Base-by-base conservation (phyloP, 495 filamentous ascomycete species). In the Aspergillus sclerotiicarbonarius region DNA sequence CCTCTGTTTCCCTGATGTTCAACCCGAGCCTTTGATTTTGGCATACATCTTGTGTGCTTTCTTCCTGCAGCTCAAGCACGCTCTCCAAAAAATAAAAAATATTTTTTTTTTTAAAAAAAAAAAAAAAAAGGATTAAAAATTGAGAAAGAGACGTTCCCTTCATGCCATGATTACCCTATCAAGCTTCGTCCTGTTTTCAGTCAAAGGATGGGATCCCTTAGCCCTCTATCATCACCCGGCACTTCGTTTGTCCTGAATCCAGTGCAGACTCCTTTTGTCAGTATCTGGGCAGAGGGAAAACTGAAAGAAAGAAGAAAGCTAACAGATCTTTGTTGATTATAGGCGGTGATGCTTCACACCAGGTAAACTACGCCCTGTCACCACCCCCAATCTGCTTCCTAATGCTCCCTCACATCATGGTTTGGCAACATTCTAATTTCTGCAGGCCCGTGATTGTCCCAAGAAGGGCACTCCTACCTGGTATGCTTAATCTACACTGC, bases 391-490 rank as follows among this genome's bases (percentile, higher is more conserved):
- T 9, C 10, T 9, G 33, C 12, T 48, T 45, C 12, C 45, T 21
- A 2, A 2, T 49, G 9, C 30, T 49, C 7, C 13, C 43, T 47
- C 3, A 50, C 12, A 60, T 43, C 21, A 57, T 51, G 37, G 49
- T 61, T 67, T 70, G 41, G 69, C 64, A 61, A 51, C 55, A 46
- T 59, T 63, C 30, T 50, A 59, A 65, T 57, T 35, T 65, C 49
- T 67, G 6, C 31, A 90, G 89, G 90, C 92, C 64, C 91, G 92
- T 67, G 93, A 97, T 66, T 98, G 93, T 82, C 92, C 93, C 62
- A 92, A 88, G 82, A 90, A 92, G 77, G 91, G 90, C 58, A 90
- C 87, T 56, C 89, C 92, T 46, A 95, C 92, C 70, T 98, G 93
- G 86, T 91, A 78, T 74, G 79, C 37, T 41, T 15, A 41, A 41